These are phyloP conservation scores for Trichoderma citrinoviride DNA, from an alignment of 2,329 filamentous ascomycete genomes.

Conservation along the genomic window DNA sequence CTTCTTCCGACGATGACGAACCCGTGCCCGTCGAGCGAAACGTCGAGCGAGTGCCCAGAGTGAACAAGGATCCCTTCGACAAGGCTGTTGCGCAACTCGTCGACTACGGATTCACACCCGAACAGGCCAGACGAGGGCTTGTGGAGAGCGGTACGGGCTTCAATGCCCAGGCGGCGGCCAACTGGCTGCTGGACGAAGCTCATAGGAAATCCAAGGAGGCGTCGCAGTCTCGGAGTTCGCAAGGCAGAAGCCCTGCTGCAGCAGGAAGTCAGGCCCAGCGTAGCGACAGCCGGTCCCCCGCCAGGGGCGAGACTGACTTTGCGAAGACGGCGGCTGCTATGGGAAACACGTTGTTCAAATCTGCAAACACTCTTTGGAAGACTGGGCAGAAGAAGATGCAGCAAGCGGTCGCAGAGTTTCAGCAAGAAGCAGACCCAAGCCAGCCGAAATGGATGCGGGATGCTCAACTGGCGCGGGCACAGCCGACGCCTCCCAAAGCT, in stretches of 20 bases:
- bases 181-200: slow-evolving; percentile 87
- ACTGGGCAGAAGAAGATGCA: slow-evolving; percentile 89
- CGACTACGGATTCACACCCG: slow-evolving; percentile 88
- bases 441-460: slow-evolving; percentile 97
- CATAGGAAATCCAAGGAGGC: slow-evolving; percentile 80
- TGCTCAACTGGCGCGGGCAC: slow-evolving; percentile 47
- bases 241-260: slow-evolving; percentile 30
- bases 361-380: slow-evolving; percentile 94
- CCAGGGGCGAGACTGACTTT: slow-evolving; percentile 65
- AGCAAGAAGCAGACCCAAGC: slow-evolving; percentile 65
- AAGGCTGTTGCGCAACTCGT: slow-evolving; percentile 82
- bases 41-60: slow-evolving; percentile 27
- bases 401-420: slow-evolving; percentile 85
- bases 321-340: slow-evolving; percentile 78
- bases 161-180: slow-evolving; percentile 82
- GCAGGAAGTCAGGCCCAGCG: slow-evolving; percentile 31
- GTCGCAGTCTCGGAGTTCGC: slow-evolving; percentile 50
- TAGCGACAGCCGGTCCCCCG: slow-evolving; percentile 55
- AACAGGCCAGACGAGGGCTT: slow-evolving; percentile 78
- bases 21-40: slow-evolving; percentile 25
- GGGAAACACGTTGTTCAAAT: slow-evolving; percentile 83
- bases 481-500: slow-evolving; percentile 33
- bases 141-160: slow-evolving; percentile 74
- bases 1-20: slow-evolving; percentile 42
- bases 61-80: slow-evolving; percentile 55